These are phyloP conservation scores for Aspergillus wentii DNA, from an alignment of 495 filamentous ascomycete genomes.

Conservation along the genomic window DNA sequence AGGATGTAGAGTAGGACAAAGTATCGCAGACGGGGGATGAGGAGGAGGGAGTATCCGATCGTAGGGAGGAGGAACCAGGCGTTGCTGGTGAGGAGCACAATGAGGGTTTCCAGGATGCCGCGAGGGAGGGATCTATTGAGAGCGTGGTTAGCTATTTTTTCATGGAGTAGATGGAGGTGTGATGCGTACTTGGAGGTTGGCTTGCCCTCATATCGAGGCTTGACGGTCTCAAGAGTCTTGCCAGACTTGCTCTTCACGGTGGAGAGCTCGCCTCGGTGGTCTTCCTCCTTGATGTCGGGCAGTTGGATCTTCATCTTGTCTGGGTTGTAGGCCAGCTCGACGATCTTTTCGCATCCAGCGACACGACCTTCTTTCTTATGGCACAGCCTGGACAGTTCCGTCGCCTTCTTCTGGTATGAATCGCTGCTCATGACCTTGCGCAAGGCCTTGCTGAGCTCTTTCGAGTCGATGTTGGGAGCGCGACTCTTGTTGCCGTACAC, in stretches of 20 bases:
- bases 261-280: conserved; percentile 5
- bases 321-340: conserved; percentile 13
- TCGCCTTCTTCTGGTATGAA: conserved; percentile 13
- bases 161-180: not conserved
- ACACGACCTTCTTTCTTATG: conserved; percentile 16
- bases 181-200: conserved; percentile 3
- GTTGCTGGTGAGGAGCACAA: conserved; percentile 13
- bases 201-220: conserved; percentile 4
- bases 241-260: conserved; percentile 11
- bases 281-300: conserved; percentile 5
- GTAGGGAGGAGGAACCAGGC: conserved; percentile 16
- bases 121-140: conserved; percentile 7
- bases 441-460: conserved; percentile 26
- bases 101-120: conserved; percentile 5
- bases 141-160: not conserved
- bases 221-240: conserved; percentile 7
- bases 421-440: conserved; percentile 21
- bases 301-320: conserved; percentile 15
- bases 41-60: conserved; percentile 14
- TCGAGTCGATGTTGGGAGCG: conserved; percentile 25
- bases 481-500: conserved; percentile 36
- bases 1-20: conserved; percentile 64
- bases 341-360: conserved; percentile 15
- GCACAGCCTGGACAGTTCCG: conserved; percentile 12
- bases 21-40: conserved; percentile 14